Evolutionary conservation across 176 grass and related monocot genomes (phyloP).

Genomic region (Carex myosuroides): DNA sequence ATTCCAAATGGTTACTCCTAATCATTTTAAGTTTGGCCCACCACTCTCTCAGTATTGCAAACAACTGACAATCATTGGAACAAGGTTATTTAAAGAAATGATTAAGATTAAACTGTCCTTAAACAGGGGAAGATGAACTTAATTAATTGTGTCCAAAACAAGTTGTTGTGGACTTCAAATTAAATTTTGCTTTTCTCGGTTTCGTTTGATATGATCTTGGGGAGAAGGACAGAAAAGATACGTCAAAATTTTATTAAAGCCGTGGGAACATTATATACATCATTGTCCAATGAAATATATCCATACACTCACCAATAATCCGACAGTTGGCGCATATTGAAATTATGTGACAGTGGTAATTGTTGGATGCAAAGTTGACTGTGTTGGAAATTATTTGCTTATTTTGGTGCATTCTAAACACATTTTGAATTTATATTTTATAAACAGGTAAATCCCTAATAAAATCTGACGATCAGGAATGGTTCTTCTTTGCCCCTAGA

Average conservation of each 20-base stretch:
- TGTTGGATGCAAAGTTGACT: neutral
- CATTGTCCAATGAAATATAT: neutral
- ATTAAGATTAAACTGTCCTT: neutral
- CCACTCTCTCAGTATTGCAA: neutral
- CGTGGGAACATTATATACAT: neutral
- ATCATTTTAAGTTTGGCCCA: neutral
- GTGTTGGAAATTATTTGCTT: neutral
- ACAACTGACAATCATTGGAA: neutral
- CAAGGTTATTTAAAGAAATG: neutral
- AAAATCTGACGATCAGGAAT: constrained; percentile 37
- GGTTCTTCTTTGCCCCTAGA: constrained; percentile 44
- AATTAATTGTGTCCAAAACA: neutral
- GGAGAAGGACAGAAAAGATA: neutral
- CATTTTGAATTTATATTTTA: neutral
- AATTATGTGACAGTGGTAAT: neutral
- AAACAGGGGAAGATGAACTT: neutral
- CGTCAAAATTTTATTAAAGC: neutral
- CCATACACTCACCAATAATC: neutral
- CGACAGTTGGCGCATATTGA: neutral
- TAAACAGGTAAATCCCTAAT: constrained; percentile 31
- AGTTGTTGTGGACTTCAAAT: neutral
- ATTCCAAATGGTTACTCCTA: neutral
- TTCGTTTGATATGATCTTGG: neutral
- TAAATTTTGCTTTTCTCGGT: neutral
- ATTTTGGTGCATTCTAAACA: constrained; percentile 14